Evolutionary conservation across 2,329 filamentous ascomycete species (phyloP).

Genomic region (Ramichloridium luteum): DNA sequence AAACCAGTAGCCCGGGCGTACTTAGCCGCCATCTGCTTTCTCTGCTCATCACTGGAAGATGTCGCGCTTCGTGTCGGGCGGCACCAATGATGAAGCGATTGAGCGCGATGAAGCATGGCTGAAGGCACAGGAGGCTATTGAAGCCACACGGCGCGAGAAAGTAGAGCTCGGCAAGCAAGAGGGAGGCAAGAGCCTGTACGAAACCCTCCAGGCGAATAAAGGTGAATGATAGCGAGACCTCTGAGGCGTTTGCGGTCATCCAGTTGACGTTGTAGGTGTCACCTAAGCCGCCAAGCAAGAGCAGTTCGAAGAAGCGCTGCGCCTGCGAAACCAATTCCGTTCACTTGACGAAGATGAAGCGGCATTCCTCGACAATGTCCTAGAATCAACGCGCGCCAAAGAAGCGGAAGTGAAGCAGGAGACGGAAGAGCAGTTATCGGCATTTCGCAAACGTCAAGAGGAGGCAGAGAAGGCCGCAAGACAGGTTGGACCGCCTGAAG

Average conservation of each 20-base stretch:
- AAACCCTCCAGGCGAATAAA: slow-evolving; percentile 72
- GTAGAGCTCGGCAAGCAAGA: slow-evolving; percentile 36
- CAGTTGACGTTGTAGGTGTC: slow-evolving; percentile 19
- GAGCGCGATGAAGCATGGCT: slow-evolving; percentile 49
- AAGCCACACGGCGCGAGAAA: slow-evolving; percentile 39
- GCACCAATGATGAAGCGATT: slow-evolving; percentile 35
- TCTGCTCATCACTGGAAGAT: too few species aligned
- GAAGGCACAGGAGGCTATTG: slow-evolving; percentile 51
- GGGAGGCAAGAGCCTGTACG: slow-evolving; percentile 54
- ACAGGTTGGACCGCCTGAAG: slow-evolving; percentile 43
- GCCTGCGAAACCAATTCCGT: slow-evolving; percentile 64
- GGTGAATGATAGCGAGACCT: too few species aligned
- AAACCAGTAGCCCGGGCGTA: too few species aligned
- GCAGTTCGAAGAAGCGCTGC: slow-evolving; percentile 61
- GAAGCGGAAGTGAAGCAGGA: slow-evolving; percentile 47
- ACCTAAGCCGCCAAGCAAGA: slow-evolving; percentile 62
- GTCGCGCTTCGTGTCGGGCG: slow-evolving; percentile 43
- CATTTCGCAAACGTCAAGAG: slow-evolving; percentile 47
- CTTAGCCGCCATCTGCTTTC: too few species aligned
- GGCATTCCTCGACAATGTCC: slow-evolving; percentile 54
- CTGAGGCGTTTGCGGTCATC: too few species aligned
- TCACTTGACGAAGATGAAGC: slow-evolving; percentile 68
- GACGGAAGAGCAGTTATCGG: slow-evolving; percentile 45
- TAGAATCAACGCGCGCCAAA: slow-evolving; percentile 44
- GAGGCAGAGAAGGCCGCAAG: slow-evolving; percentile 41